Base-by-base conservation (phyloP, 179 eudicot species). In the Amaranthus tricolor region DNA sequence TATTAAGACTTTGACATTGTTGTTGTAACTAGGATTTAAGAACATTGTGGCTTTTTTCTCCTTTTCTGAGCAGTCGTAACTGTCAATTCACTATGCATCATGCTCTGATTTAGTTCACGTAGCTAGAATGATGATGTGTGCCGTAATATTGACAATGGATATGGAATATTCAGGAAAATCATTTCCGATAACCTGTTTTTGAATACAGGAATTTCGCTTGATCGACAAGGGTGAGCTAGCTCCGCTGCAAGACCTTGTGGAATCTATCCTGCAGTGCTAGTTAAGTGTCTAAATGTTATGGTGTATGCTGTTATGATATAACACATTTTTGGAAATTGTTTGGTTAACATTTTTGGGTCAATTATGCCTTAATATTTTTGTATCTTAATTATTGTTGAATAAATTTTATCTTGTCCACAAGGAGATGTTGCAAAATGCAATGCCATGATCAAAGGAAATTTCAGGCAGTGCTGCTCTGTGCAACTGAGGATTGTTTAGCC, bases 171-270 rank as follows among this genome's bases (percentile, higher is more conserved):
- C 40, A 5, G 48, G 54, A 50, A 72, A 50, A 49, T 51, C n/a
- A 4, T 65, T 66, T 49, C 73, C 66, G 73, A 66, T 24, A 40
- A 6, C 10, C 1, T 62, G 59, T 7, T 76, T 9, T 48, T 20
- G 17, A 9, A 56, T 85, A 79, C 89, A 92, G 97, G 97, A 94
- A 82, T 91, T 94, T 72, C 86, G 85, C 21, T 85, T 93, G 87
- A 90, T 93, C 31, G 98, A 93, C 85, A 93, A 86, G 93, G 91
- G 89, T 70, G 98, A 93, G 83, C 89, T 93, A 24, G 98, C 91
- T 65, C 97, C 98, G 19, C 83, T 93, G 62, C 97, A 93, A 68
- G 98, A 93, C 59, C 95, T 93, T 69, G 91, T 93, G 66, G 98
- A 94, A 74, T 89, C 97, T 20, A 89, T 87, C 45, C 79, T 84